phyloP scores from a whole-genome alignment of 2,329 filamentous ascomycete species.

The Cordyceps farinosa region DNA sequence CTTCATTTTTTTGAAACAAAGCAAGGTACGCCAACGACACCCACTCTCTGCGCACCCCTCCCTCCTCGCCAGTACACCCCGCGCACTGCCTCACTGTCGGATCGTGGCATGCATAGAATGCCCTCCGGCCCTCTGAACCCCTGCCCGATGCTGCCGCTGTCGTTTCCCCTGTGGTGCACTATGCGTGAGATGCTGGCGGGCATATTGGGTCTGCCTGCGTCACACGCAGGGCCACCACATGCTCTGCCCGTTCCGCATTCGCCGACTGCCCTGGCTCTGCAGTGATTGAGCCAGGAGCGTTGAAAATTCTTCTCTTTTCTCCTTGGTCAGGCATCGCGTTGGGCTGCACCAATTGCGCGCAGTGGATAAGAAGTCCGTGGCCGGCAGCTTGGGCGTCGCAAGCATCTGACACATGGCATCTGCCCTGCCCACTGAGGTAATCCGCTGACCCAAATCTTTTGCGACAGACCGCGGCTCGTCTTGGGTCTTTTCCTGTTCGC shows the following conservation, averaged over 20 bases:
- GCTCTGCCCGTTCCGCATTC: background rate
- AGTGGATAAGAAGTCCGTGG: background rate
- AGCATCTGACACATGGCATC: conserved; percentile 11
- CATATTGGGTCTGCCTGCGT: conserved; percentile 3
- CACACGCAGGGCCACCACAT: background rate
- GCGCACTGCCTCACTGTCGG: background rate
- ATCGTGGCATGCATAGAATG: background rate
- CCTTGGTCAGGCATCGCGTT: background rate
- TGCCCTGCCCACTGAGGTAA: conserved; percentile 3
- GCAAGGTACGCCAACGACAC: background rate
- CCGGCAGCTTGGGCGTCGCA: background rate
- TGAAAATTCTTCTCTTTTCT: background rate
- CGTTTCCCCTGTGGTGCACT: background rate
- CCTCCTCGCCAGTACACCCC: background rate
- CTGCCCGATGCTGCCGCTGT: background rate
- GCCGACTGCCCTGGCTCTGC: background rate
- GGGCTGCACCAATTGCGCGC: background rate
- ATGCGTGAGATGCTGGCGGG: background rate
- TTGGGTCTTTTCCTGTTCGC: too few species aligned
- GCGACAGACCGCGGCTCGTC: background rate
- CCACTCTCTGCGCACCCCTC: background rate
- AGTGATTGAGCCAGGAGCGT: background rate
- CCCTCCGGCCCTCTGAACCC: background rate
- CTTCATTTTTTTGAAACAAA: background rate
- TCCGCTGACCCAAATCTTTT: conserved; percentile 9